Evolutionary conservation across 495 filamentous ascomycete species (phyloP).

Genomic region (Parathielavia hyrcaniae): DNA sequence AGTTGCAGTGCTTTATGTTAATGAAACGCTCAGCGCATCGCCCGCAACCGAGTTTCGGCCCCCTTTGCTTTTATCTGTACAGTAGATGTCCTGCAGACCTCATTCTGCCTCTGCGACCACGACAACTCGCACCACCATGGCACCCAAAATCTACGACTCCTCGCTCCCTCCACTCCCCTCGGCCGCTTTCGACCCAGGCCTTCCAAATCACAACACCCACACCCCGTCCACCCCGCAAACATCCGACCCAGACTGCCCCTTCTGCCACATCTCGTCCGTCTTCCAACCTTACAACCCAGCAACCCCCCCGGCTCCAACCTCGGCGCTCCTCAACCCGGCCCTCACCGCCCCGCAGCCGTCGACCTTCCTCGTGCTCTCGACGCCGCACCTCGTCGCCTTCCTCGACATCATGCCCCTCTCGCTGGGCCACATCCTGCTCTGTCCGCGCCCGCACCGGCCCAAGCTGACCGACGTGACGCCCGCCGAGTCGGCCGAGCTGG

Average conservation of each 20-base stretch:
- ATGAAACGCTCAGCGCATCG: too few species aligned
- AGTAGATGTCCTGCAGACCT: neutral
- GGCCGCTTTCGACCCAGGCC: slow-evolving; percentile 14
- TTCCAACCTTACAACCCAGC: slow-evolving; percentile 43
- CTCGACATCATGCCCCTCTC: slow-evolving; percentile 85
- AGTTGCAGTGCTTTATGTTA: too few species aligned
- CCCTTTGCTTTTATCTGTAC: neutral
- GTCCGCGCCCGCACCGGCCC: slow-evolving; percentile 61
- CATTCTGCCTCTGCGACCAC: neutral
- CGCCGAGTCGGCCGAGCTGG: slow-evolving; percentile 53
- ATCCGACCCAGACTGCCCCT: slow-evolving; percentile 46
- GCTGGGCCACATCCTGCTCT: slow-evolving; percentile 69
- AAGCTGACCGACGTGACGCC: slow-evolving; percentile 61
- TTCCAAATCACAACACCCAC: neutral
- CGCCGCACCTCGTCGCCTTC: slow-evolving; percentile 69
- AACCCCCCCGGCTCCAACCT: slow-evolving; percentile 30
- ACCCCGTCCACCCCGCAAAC: neutral
- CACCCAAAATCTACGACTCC: slow-evolving; percentile 8
- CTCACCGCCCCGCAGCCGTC: slow-evolving; percentile 35
- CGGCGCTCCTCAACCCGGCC: slow-evolving; percentile 31
- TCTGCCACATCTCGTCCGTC: slow-evolving; percentile 55
- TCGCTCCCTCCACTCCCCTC: slow-evolving; percentile 11
- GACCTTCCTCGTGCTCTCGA: slow-evolving; percentile 67
- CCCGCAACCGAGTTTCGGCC: too few species aligned
- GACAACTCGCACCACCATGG: neutral